These are phyloP conservation scores for Fistulinella prunicolor DNA, from an alignment of 768 basidiomycete genomes.

Conservation along the genomic window DNA sequence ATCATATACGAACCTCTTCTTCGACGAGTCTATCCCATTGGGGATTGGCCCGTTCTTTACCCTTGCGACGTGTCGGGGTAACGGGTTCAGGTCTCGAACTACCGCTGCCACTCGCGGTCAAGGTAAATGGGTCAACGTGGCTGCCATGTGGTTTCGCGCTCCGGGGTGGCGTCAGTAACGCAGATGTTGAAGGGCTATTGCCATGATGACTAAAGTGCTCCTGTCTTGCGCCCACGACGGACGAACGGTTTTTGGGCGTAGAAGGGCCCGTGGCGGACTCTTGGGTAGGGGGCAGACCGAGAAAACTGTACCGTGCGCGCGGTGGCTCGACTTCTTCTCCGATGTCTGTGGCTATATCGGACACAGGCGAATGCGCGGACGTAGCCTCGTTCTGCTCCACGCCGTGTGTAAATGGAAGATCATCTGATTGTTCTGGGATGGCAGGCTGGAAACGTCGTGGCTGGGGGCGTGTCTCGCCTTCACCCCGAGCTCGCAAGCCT, in stretches of 20 bases:
- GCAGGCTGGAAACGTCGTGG: neutral
- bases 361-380: neutral
- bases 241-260: constrained; percentile 14
- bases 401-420: constrained; percentile 18
- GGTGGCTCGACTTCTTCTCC: neutral
- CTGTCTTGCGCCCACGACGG: neutral
- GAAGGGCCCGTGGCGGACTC: constrained; percentile 9
- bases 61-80: constrained; percentile 26
- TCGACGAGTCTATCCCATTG: constrained; percentile 2
- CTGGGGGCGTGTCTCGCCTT: neutral
- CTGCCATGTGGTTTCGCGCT: neutral
- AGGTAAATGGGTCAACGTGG: neutral
- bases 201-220: neutral
- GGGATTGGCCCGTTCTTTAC: constrained; percentile 17
- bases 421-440: neutral
- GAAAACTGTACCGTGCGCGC: constrained; percentile 16
- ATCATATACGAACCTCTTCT: constrained; percentile 13
- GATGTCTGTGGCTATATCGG: neutral
- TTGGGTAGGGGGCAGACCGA: constrained; percentile 15
- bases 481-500: constrained; percentile 2
- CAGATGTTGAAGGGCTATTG: neutral
- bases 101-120: neutral
- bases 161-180: constrained; percentile 24
- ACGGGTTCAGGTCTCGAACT: constrained; percentile 5
- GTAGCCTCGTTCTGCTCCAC: neutral